Evolutionary conservation across 2,329 filamentous ascomycete genomes (phyloP).

Genomic region (Orbilia brochopaga): DNA sequence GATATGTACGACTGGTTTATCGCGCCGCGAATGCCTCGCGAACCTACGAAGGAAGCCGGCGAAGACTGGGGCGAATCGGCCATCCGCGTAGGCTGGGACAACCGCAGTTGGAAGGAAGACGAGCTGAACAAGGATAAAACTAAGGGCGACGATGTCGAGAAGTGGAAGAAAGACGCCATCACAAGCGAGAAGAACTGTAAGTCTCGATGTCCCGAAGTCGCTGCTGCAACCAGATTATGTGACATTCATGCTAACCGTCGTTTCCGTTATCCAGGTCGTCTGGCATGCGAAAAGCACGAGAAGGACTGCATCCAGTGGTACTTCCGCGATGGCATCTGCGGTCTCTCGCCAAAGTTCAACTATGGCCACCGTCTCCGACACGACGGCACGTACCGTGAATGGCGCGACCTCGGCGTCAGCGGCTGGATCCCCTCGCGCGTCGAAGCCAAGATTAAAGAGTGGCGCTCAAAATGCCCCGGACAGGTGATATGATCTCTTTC

Average conservation of each 20-base stretch:
- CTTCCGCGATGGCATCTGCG: conserved; percentile 41
- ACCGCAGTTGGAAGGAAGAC: conserved; percentile 38
- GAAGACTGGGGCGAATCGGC: conserved; percentile 20
- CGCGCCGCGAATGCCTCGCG: conserved; percentile 20
- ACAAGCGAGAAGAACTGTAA: conserved; percentile 39
- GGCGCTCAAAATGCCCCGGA: conserved; percentile 37
- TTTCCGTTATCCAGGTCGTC: conserved; percentile 22
- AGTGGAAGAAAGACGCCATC: conserved; percentile 47
- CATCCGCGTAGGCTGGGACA: conserved; percentile 40
- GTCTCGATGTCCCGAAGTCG: neutral
- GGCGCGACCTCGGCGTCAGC: conserved; percentile 46
- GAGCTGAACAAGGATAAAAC: conserved; percentile 45
- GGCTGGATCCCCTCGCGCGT: conserved; percentile 37
- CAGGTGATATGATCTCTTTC: conserved; percentile 7
- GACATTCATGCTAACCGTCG: conserved; percentile 13
- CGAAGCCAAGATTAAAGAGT: conserved; percentile 27
- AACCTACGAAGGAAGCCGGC: conserved; percentile 15
- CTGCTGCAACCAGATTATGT: neutral
- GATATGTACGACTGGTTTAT: conserved; percentile 49
- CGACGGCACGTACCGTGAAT: conserved; percentile 41
- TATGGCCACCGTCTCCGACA: conserved; percentile 47
- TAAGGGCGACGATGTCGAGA: conserved; percentile 14
- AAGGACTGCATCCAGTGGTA: conserved; percentile 45
- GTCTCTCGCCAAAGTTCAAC: conserved; percentile 35
- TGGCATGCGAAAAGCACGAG: conserved; percentile 38